These are phyloP conservation scores for Aspergillus sojae DNA, from an alignment of 2,329 filamentous ascomycete genomes.

Conservation along the genomic window DNA sequence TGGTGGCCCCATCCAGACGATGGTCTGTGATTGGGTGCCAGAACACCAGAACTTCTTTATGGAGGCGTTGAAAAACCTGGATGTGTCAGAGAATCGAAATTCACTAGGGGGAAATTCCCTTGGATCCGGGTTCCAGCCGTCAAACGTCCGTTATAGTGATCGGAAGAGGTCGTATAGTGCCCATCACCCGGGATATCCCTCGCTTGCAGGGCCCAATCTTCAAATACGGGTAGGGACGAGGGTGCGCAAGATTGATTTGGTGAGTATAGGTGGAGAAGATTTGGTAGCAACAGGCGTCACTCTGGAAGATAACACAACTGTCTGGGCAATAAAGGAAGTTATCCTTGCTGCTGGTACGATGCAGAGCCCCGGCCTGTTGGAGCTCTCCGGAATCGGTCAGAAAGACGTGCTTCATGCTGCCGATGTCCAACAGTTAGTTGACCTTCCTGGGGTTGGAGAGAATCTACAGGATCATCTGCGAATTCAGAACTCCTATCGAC, in stretches of 20 bases:
- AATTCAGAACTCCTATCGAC: background rate
- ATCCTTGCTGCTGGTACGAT: constrained; percentile 48
- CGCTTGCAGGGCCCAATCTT: background rate
- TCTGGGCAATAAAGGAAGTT: constrained; percentile 38
- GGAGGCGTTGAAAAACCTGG: background rate
- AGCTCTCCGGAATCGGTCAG: constrained; percentile 55
- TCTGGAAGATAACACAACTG: background rate
- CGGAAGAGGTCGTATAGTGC: background rate
- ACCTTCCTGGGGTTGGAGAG: constrained; percentile 54
- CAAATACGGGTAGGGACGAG: background rate
- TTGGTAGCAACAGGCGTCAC: constrained; percentile 1
- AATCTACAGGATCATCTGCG: constrained; percentile 34
- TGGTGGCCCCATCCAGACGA: background rate
- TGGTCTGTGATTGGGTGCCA: background rate
- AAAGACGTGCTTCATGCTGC: constrained; percentile 38
- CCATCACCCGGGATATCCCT: background rate
- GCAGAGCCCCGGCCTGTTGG: constrained; percentile 49
- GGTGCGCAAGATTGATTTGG: background rate
- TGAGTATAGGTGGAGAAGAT: constrained; percentile 5
- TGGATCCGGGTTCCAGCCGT: background rate
- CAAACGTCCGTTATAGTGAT: background rate
- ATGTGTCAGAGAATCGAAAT: background rate
- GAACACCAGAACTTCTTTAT: background rate
- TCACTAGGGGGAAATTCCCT: background rate
- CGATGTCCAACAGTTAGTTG: constrained; percentile 45